These are phyloP conservation scores for Talaromyces wortmannii DNA, from an alignment of 495 filamentous ascomycete species.

Conservation along the genomic window DNA sequence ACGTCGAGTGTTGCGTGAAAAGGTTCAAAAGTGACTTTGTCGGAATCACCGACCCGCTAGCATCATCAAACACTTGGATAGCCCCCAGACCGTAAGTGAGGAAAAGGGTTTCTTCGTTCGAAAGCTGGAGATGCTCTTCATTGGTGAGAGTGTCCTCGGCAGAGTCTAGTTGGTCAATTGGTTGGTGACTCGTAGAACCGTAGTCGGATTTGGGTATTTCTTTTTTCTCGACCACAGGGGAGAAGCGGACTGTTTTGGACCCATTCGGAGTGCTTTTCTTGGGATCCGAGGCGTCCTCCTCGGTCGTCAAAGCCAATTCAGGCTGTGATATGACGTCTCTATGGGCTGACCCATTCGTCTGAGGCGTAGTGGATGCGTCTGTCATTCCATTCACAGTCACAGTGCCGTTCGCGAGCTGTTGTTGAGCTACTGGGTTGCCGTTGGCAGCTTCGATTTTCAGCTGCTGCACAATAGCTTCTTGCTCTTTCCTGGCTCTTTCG, in stretches of 20 bases:
- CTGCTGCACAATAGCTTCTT: conserved; percentile 69
- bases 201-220: neutral
- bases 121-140: conserved; percentile 87
- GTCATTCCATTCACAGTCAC: neutral
- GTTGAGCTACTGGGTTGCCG: conserved; percentile 14
- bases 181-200: neutral
- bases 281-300: neutral
- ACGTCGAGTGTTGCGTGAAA: conserved; percentile 62
- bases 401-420: neutral
- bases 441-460: conserved; percentile 52
- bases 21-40: conserved; percentile 48
- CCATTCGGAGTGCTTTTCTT: neutral
- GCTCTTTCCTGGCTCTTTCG: conserved; percentile 79
- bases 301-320: neutral
- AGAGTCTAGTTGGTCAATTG: conserved; percentile 5
- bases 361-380: neutral
- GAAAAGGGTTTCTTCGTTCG: conserved; percentile 89
- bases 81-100: conserved; percentile 74
- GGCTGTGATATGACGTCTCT: neutral
- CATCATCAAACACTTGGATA: conserved; percentile 57
- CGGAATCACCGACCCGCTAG: conserved; percentile 31
- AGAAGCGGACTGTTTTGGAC: conserved; percentile 54
- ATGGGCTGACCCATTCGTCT: neutral
- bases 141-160: conserved; percentile 35
- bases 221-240: conserved; percentile 44